Evolutionary conservation across 176 grass and related monocot genomes (phyloP), one percentile per base, ranked within the genome.

Genomic region (Bothriochloa decipiens): DNA sequence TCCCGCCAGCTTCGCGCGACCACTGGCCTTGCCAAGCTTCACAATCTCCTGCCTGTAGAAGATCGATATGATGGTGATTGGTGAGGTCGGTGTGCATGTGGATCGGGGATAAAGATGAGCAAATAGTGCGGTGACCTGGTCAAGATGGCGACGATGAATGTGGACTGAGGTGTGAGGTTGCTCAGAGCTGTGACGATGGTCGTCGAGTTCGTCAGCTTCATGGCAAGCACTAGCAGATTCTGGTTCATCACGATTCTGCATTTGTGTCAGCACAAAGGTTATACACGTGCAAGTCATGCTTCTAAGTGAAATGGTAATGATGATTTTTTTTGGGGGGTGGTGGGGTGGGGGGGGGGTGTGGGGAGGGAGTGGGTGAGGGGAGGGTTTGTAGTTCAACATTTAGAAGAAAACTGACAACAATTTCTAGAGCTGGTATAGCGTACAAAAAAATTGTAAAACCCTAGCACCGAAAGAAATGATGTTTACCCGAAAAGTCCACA

Each of bases 151-250:
- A 93, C 75, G 79, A 91, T 74, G 85, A 91, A 94, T 35, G 92
- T 94, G 11, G 90, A 80, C 52, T 89, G 76, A 23, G 92, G 86
- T 1, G 83, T 85, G 27, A 86, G 89, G 76, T 91, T 94, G 72
- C 42, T 90, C 27, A 94, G 77, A n/a, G 92, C 92, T 0, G 85
- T 88, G 7, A 82, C 92, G 43, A 91, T 83, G 40, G 92, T 94
- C 0, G 88, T 76, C 0, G 89, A 84, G 45, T 87, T 87, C 0
- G 89, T 91, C 46, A 88, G 64, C 79, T 91, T 94, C 74, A 94
- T 85, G 42, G 85, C 82, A 0, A 85, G 50, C 28, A 91, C 80
- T 14, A 88, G 37, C 23, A 94, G 39, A 33, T 90, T 80, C 55
- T 94, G 92, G 49, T 82, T 86, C 35, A 77, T 45, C 2, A 83